A percentile compares a stretch with the other conserved stretches of the same genome.
These are phyloP conservation scores for Agastache rugosa DNA, from an alignment of 257 asterid species.

Conservation along the genomic window DNA sequence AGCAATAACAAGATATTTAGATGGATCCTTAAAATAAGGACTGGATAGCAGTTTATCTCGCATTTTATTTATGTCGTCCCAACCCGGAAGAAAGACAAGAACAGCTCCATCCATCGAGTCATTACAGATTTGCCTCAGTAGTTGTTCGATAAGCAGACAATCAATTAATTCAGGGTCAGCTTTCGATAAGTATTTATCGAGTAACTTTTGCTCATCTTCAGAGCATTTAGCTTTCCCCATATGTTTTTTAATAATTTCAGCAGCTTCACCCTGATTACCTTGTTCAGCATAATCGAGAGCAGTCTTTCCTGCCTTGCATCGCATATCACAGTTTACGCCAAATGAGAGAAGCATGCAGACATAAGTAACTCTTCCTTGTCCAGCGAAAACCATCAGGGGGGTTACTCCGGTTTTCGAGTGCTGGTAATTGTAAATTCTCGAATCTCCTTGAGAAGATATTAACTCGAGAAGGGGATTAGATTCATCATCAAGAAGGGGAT, in stretches of 20 bases:
- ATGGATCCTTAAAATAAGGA: conserved; percentile 66
- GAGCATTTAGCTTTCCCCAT: conserved; percentile 56
- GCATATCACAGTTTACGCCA: conserved; percentile 68
- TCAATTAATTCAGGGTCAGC: conserved; percentile 76
- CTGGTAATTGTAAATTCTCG: conserved; percentile 63
- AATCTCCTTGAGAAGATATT: conserved; percentile 64
- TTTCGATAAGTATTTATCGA: conserved; percentile 73
- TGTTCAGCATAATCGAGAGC: conserved; percentile 78
- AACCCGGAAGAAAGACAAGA: conserved; percentile 92
- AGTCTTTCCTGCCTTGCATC: conserved; percentile 61
- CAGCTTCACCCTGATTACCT: conserved; percentile 62
- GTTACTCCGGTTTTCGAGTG: conserved; percentile 79
- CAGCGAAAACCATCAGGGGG: conserved; percentile 87
- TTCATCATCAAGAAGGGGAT: conserved; percentile 59
- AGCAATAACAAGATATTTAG: conserved; percentile 64
- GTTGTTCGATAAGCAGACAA: conserved; percentile 77
- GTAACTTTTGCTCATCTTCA: conserved; percentile 57
- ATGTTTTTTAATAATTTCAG: conserved; percentile 67
- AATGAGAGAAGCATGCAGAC: conserved; percentile 88
- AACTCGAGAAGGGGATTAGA: conserved; percentile 74
- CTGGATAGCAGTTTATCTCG: conserved; percentile 63
- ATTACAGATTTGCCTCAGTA: conserved; percentile 69
- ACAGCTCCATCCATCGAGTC: conserved; percentile 81
- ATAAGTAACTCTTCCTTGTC: conserved; percentile 76
- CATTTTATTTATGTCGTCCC: conserved; percentile 86